phyloP scores from a whole-genome alignment of 2,329 filamentous ascomycete genomes.

The Leptographium lundbergii region DNA sequence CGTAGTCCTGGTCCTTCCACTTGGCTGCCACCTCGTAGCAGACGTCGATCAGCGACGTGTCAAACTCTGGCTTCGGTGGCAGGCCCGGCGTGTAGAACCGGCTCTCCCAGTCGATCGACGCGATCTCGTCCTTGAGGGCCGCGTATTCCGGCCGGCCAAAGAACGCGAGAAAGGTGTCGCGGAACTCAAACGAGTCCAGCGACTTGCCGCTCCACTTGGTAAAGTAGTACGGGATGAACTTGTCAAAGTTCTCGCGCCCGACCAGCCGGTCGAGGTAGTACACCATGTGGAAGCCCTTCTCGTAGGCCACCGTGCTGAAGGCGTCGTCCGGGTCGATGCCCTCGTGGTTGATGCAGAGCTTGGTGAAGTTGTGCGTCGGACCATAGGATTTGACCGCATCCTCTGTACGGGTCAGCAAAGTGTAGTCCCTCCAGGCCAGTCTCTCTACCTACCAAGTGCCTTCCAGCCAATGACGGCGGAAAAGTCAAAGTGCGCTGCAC shows the following conservation, averaged over 20 bases:
- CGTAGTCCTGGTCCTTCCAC: slow-evolving; percentile 57
- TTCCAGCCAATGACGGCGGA: slow-evolving; percentile 96
- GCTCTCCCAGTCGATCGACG: slow-evolving; percentile 73
- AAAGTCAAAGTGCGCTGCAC: slow-evolving; percentile 79
- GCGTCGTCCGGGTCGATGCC: slow-evolving; percentile 91
- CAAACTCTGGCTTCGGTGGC: slow-evolving; percentile 82
- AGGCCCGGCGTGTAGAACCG: slow-evolving; percentile 83
- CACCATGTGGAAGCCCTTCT: slow-evolving; percentile 92
- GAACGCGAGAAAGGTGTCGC: slow-evolving; percentile 73
- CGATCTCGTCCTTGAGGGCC: slow-evolving; percentile 50
- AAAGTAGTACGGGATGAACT: slow-evolving; percentile 94
- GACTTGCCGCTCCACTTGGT: slow-evolving; percentile 73
- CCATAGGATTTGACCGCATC: slow-evolving; percentile 72
- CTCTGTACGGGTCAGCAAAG: slow-evolving; percentile 26
- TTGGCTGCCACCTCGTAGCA: slow-evolving; percentile 74
- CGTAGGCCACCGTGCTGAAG: slow-evolving; percentile 85
- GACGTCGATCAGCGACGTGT: slow-evolving; percentile 73
- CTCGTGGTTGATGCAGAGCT: slow-evolving; percentile 75
- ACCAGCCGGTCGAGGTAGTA: slow-evolving; percentile 82
- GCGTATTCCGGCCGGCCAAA: slow-evolving; percentile 56
- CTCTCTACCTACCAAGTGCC: slow-evolving; percentile 43
- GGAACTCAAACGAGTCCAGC: slow-evolving; percentile 90
- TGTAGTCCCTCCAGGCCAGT: too few species aligned
- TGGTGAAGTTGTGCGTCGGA: slow-evolving; percentile 81
- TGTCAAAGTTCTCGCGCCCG: slow-evolving; percentile 78